These are phyloP conservation scores for Colletotrichum sp. DNA, from an alignment of 2,329 filamentous ascomycete species.

Conservation along the genomic window DNA sequence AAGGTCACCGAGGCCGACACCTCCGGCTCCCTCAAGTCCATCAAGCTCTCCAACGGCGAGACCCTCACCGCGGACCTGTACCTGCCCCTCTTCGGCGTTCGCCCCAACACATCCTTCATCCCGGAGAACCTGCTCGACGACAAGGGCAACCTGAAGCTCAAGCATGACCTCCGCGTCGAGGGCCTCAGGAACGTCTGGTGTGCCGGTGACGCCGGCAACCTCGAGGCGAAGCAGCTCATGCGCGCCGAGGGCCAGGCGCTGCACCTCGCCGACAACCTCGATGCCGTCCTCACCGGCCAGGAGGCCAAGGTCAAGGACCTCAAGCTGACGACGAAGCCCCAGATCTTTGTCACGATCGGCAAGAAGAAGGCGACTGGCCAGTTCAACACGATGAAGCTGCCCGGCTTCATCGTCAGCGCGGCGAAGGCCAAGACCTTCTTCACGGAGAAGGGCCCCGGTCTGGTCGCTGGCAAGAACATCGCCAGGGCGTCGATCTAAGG, in stretches of 20 bases:
- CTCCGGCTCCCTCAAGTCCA: conserved; percentile 27
- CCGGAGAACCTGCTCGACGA: conserved; percentile 27
- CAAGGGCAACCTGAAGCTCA: conserved; percentile 25
- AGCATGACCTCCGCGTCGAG: conserved; percentile 26
- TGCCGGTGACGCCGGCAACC: conserved; percentile 29
- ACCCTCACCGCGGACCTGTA: conserved; percentile 31
- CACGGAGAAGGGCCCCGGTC: conserved; percentile 16
- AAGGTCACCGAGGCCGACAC: conserved; percentile 35
- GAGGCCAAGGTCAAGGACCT: conserved; percentile 15
- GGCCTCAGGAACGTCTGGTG: conserved; percentile 29
- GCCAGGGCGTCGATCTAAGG: conserved; percentile 11
- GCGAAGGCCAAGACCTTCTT: conserved; percentile 22
- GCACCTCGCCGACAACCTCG: conserved; percentile 39
- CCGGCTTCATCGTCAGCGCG: conserved; percentile 19
- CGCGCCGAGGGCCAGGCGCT: conserved; percentile 35
- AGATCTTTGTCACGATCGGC: conserved; percentile 19
- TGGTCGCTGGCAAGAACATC: conserved; percentile 19
- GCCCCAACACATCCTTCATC: conserved; percentile 31
- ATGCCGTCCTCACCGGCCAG: conserved; percentile 24
- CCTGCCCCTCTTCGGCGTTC: conserved; percentile 32
- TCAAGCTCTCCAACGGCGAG: conserved; percentile 37
- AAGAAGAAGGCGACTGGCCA: conserved; percentile 20
- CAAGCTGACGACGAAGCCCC: conserved; percentile 18
- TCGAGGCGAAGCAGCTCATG: conserved; percentile 24
- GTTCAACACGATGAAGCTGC: conserved; percentile 21